Percentiles rank a stretch among this genome's conserved stretches.
Conservation (phyloP, 768 basidiomycete species). For the Tubosaeta sp. region DNA sequence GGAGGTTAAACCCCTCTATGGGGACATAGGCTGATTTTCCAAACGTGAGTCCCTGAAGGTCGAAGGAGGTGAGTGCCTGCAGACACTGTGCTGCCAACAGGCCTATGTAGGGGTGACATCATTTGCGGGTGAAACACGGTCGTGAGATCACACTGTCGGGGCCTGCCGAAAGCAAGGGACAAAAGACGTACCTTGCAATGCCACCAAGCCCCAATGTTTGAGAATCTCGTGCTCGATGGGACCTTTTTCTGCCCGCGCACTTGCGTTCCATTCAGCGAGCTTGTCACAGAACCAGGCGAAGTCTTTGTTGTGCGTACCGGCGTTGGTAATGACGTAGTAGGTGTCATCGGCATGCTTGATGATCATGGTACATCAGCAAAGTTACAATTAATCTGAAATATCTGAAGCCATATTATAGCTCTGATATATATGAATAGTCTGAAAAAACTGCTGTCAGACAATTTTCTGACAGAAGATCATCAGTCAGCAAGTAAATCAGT, state of each 20-base stretch:
- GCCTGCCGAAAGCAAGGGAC: neutral
- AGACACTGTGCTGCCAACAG: constrained; percentile 79
- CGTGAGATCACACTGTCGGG: neutral
- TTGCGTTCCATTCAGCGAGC: too few species aligned
- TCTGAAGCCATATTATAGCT: too few species aligned
- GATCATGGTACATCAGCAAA: constrained; percentile 82
- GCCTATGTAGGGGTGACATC: constrained; percentile 39
- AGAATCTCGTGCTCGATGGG: constrained; percentile 78
- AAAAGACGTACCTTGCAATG: constrained; percentile 76
- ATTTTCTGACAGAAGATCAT: too few species aligned
- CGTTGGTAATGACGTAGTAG: constrained; percentile 97
- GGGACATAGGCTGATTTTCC: constrained; percentile 82
- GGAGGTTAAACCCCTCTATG: constrained; percentile 57
- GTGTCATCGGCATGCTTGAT: constrained; percentile 75
- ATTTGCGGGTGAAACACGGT: neutral
- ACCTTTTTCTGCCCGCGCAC: constrained; percentile 43
- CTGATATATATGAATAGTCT: too few species aligned
- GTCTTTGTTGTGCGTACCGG: constrained; percentile 79
- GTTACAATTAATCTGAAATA: too few species aligned
- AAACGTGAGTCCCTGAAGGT: constrained; percentile 73
- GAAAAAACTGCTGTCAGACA: too few species aligned
- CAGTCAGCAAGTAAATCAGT: too few species aligned
- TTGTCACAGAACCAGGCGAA: constrained; percentile 67
- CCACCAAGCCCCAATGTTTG: constrained; percentile 83
- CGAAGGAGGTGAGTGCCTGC: constrained; percentile 70